A percentile compares a stretch with the other conserved stretches of the same genome.
phyloP scores from a whole-genome alignment of 2,329 filamentous ascomycete genomes.

The Neofusicoccum parvum region DNA sequence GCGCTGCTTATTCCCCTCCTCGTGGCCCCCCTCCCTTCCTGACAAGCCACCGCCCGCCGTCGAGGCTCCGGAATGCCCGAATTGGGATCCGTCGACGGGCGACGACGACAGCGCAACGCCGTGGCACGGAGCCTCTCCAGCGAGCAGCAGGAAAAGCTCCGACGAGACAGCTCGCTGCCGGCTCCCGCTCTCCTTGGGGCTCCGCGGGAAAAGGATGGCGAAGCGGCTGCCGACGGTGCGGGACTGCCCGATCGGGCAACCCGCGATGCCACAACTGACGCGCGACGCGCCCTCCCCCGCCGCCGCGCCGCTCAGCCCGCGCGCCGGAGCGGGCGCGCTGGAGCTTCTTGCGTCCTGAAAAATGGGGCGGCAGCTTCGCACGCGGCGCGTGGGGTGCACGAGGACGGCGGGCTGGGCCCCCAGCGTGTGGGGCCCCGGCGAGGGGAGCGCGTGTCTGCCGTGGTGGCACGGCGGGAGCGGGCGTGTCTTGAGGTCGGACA shows the following conservation, averaged over 20 bases:
- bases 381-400: too few relatives aligned
- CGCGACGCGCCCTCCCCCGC: neutral
- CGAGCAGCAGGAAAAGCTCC: too few relatives aligned
- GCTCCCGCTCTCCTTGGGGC: neutral
- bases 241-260: neutral
- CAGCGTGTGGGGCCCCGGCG: too few relatives aligned
- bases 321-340: neutral
- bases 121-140: neutral
- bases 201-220: neutral
- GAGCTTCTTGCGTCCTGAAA: neutral
- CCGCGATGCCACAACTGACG: neutral
- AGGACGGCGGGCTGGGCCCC: too few relatives aligned
- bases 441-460: too few relatives aligned
- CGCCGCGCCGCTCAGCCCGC: neutral
- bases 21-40: neutral
- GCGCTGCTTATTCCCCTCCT: neutral
- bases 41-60: neutral
- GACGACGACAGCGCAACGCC: neutral
- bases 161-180: neutral
- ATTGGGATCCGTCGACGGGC: neutral
- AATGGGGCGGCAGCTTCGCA: too few relatives aligned
- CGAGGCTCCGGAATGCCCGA: conserved; percentile 3
- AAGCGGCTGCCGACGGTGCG: neutral
- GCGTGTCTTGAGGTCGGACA: too few relatives aligned
- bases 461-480: too few relatives aligned